Evolutionary conservation across 441 rosid species (phyloP).

Genomic region (Mallotus japonicus): DNA sequence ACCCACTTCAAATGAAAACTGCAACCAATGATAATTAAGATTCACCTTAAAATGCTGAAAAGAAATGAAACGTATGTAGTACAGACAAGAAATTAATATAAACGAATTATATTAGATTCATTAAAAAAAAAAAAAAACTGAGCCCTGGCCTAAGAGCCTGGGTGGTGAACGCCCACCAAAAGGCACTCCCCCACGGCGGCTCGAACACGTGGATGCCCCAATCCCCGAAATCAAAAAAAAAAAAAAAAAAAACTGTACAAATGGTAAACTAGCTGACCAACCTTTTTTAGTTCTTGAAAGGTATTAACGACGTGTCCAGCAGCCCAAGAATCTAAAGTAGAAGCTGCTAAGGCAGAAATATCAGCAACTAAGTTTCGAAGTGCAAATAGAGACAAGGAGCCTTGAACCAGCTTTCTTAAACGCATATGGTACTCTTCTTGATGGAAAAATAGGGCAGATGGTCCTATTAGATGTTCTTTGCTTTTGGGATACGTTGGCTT

Average conservation of each 20-base stretch:
- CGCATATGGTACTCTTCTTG: constrained; percentile 74
- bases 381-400: constrained; percentile 47
- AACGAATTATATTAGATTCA: background rate
- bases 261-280: constrained; percentile 12
- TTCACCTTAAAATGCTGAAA: no score
- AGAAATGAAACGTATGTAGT: no score
- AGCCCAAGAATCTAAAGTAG: constrained; percentile 49
- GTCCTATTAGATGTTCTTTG: constrained; percentile 84
- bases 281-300: constrained; percentile 69
- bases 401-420: constrained; percentile 59
- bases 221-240: no score
- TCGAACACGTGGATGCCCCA: no score
- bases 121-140: no score
- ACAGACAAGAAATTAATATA: background rate
- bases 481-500: constrained; percentile 91
- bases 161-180: no score
- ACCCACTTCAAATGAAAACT: constrained; percentile 75
- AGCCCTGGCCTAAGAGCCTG: no score
- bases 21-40: constrained; percentile 17
- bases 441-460: constrained; percentile 81
- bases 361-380: constrained; percentile 54
- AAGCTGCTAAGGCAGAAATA: constrained; percentile 50
- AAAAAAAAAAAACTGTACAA: no score
- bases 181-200: no score
- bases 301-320: constrained; percentile 49